Conservation (phyloP, 345 rosid genomes). For the Euphorbia lathyris region DNA sequence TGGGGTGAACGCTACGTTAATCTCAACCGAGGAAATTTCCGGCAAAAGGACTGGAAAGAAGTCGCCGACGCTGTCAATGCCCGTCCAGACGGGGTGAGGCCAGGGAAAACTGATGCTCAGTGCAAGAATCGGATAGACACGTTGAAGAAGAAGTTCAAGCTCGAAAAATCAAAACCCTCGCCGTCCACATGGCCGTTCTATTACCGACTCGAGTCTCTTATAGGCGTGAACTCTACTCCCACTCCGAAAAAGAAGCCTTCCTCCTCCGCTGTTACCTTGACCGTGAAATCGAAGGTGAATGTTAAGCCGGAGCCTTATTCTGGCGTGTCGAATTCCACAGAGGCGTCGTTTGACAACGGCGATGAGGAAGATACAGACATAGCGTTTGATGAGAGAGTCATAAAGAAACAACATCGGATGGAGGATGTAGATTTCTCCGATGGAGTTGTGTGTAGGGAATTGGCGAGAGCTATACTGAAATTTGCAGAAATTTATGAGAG, state of each 20-base stretch:
- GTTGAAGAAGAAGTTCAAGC: slow-evolving; percentile 17
- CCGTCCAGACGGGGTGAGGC: slow-evolving; percentile 11
- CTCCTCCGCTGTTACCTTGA: not conserved
- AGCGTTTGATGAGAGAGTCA: slow-evolving; percentile 21
- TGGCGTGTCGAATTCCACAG: not conserved
- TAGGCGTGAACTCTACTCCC: slow-evolving; percentile 7
- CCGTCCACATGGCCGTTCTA: slow-evolving; percentile 31
- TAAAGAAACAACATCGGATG: slow-evolving; percentile 24
- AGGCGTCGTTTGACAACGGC: slow-evolving; percentile 1
- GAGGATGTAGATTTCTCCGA: slow-evolving; percentile 21
- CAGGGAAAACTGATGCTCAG: slow-evolving; percentile 15
- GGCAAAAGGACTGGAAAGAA: slow-evolving; percentile 28
- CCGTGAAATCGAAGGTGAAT: slow-evolving; percentile 11
- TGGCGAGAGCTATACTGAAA: slow-evolving; percentile 25
- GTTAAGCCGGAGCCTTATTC: slow-evolving; percentile 2
- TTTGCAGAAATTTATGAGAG: slow-evolving; percentile 28
- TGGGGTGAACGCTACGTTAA: slow-evolving; percentile 21
- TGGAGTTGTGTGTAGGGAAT: slow-evolving; percentile 25
- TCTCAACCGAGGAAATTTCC: slow-evolving; percentile 23
- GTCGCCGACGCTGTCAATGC: slow-evolving; percentile 23
- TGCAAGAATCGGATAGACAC: slow-evolving; percentile 23
- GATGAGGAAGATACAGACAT: slow-evolving; percentile 13
- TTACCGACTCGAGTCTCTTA: slow-evolving; percentile 21
- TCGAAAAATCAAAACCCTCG: slow-evolving; percentile 22
- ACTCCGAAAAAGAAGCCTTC: not conserved